Evolutionary conservation across 2,329 filamentous ascomycete genomes (phyloP), one percentile per base, ranked within the genome.

Genomic region (Cryphonectria radicalis): DNA sequence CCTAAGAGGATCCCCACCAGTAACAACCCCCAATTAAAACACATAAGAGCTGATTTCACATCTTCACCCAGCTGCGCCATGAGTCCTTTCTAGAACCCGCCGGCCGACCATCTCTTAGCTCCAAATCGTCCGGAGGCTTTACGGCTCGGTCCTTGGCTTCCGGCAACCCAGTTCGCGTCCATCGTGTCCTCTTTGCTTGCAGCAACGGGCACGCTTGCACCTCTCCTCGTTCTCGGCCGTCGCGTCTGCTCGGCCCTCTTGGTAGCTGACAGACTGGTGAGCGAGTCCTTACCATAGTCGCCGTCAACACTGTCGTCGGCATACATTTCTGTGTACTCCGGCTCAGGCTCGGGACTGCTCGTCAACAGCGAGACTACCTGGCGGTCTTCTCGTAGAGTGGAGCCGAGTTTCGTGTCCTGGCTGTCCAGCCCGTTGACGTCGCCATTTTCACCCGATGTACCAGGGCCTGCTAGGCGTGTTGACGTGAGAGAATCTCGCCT

Each of bases 281-380:
- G 37, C 13, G 40, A 32, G 22, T 43, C 25, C 22, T 65, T 59
- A 17, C 22, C 63, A 32, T 73, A 70, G 50, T 72, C 66, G 5
- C 57, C 68, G 32, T 73, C 68, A 3, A 55, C 25, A 28, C 57
- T 53, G 19, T 73, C 72, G 25, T 73, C 72, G 11, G 70, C 70
- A 25, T 72, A 72, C 65, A 53, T 63, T 40, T 70, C 70, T 22
- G 67, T 25, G 57, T 67, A 69, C 35, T 55, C 57, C 8, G 60
- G 37, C 46, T 71, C 66, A 1, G 25, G 46, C 63, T 46, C 57
- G 10, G 71, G 69, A 57, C 66, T 71, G 57, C 66, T 70, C 19
- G 22, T 62, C 53, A 70, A 37, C 42, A 68, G 59, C 19, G 50
- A 55, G 13, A 68, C 53, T 11, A 68, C 59, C 32, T 72, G 68